Percentiles rank a stretch among this genome's conserved stretches.
phyloP scores from a whole-genome alignment of 805 yeast species.

The Ogataea nakhonphanomensis region DNA sequence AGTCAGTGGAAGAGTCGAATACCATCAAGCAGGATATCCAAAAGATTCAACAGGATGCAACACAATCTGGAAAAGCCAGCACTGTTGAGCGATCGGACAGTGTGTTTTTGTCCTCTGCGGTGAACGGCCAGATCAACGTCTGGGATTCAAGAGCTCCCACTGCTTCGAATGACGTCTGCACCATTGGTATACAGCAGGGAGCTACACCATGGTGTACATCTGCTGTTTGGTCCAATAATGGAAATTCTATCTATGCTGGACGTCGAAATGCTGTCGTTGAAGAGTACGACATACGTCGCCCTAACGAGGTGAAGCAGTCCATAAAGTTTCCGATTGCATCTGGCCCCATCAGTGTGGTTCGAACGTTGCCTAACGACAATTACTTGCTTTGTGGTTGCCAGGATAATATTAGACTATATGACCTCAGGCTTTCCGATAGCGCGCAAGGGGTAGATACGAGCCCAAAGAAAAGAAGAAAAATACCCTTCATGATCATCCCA shows the following conservation, averaged over 20 bases:
- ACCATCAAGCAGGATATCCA: conserved; percentile 15
- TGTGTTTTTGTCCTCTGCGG: conserved; percentile 72
- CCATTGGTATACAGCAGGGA: conserved; percentile 48
- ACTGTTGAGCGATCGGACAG: conserved; percentile 34
- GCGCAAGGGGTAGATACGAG: conserved; percentile 9
- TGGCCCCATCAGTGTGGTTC: conserved; percentile 83
- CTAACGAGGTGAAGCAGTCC: conserved; percentile 47
- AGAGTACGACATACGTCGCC: conserved; percentile 62
- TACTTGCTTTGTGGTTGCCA: conserved; percentile 84
- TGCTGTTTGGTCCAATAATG: conserved; percentile 84
- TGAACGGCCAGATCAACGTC: conserved; percentile 75
- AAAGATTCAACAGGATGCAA: conserved; percentile 45
- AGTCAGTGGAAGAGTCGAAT: conserved; percentile 12
- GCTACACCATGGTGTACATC: conserved; percentile 95
- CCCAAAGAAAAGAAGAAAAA: conserved; percentile 35
- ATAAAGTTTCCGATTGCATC: conserved; percentile 80
- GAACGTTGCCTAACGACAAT: conserved; percentile 74
- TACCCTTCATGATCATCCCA: conserved; percentile 87
- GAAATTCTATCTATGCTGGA: conserved; percentile 77
- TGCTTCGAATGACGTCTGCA: conserved; percentile 18
- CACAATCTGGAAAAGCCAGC: conserved; percentile 25
- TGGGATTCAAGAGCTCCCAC: conserved; percentile 70
- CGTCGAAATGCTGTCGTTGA: conserved; percentile 88
- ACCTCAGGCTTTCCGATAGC: conserved; percentile 43
- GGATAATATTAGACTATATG: conserved; percentile 87